Conservation (phyloP, 2,329 filamentous ascomycete genomes). For the Lasiodiplodia citricola region DNA sequence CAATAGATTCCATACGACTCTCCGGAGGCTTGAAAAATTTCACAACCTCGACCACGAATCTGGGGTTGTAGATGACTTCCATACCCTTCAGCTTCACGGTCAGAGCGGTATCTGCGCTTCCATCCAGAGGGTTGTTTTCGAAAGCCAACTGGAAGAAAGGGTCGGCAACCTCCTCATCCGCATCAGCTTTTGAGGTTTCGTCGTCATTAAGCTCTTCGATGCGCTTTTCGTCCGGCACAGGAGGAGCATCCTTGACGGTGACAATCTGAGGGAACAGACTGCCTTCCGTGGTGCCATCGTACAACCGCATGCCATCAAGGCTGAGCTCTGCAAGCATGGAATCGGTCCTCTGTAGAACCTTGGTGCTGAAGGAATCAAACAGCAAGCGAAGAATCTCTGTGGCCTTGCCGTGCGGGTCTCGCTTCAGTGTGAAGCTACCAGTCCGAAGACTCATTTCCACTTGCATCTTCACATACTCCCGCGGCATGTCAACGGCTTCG, state of each 20-base stretch:
- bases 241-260: conserved; percentile 85
- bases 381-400: conserved; percentile 87
- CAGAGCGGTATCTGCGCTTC: conserved; percentile 86
- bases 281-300: conserved; percentile 91
- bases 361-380: conserved; percentile 93
- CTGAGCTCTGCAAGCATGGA: conserved; percentile 88
- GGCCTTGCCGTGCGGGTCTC: conserved; percentile 76
- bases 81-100: conserved; percentile 92
- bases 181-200: conserved; percentile 49
- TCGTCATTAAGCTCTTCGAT: conserved; percentile 57
- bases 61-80: conserved; percentile 97
- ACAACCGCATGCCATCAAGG: conserved; percentile 89
- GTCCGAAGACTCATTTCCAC: conserved; percentile 92
- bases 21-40: conserved; percentile 97
- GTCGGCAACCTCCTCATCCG: conserved; percentile 60
- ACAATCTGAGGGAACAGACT: conserved; percentile 95
- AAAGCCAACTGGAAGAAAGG: conserved; percentile 92
- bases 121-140: conserved; percentile 94
- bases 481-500: conserved; percentile 85
- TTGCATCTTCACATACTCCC: conserved; percentile 91
- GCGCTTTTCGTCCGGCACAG: conserved; percentile 56
- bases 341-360: conserved; percentile 86
- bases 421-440: conserved; percentile 92
- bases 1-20: conserved; percentile 97
- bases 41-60: conserved; percentile 85